Evolutionary conservation across 805 yeast species (phyloP).

Genomic region (Candida xyloterini): DNA sequence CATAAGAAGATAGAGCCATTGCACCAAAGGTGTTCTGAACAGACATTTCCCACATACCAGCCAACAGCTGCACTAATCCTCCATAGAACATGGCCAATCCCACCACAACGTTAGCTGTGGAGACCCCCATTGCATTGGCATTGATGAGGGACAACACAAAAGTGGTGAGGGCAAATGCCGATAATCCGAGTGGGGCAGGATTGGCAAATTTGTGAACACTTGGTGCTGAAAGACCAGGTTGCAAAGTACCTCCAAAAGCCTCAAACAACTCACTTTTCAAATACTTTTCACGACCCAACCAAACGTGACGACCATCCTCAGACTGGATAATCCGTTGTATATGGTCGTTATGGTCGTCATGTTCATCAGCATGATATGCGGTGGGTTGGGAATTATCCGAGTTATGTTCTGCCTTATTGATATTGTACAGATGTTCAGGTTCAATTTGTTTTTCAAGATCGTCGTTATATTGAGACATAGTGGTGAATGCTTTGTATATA

Average conservation of each 20-base stretch:
- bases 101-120: conserved; percentile 56
- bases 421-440: conserved; percentile 15
- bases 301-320: conserved; percentile 60
- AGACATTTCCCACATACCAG: conserved; percentile 77
- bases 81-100: conserved; percentile 71
- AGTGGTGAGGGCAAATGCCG: conserved; percentile 67
- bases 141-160: conserved; percentile 64
- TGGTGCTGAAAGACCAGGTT: conserved; percentile 62
- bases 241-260: conserved; percentile 83
- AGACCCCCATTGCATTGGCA: conserved; percentile 65
- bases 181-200: conserved; percentile 73
- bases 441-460: conserved; percentile 24
- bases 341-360: conserved; percentile 14
- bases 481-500: background rate
- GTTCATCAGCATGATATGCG: too few species aligned
- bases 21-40: conserved; percentile 76
- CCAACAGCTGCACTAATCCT: conserved; percentile 65
- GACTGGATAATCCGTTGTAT: conserved; percentile 41
- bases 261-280: conserved; percentile 53
- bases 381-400: conserved; percentile 23
- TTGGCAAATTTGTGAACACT: conserved; percentile 63
- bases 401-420: conserved; percentile 2
- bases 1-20: conserved; percentile 56
- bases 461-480: conserved; percentile 7
- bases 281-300: conserved; percentile 70